Percentiles rank a stretch among this genome's conserved stretches.
phyloP scores from a whole-genome alignment of 2,329 filamentous ascomycete genomes.

The Botrytis sinoallii region DNA sequence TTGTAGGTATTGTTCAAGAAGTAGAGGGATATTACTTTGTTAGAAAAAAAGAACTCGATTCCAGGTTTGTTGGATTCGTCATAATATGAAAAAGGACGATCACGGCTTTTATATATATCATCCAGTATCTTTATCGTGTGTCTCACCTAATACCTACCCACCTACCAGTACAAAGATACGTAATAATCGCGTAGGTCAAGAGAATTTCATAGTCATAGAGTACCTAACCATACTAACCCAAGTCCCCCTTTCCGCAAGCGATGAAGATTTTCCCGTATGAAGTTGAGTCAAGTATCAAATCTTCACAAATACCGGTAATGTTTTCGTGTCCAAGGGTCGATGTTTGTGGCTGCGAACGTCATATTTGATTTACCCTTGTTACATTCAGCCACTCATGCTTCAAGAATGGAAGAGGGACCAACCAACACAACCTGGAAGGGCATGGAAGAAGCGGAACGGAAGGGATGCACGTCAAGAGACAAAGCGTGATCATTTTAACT shows the following conservation, averaged over 20 bases:
- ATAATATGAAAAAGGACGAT: neutral
- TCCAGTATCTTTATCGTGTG: neutral
- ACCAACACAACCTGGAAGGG: neutral
- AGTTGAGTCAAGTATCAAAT: neutral
- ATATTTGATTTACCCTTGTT: neutral
- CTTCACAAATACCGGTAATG: neutral
- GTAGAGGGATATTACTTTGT: neutral
- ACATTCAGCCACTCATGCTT: neutral
- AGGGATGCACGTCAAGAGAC: neutral
- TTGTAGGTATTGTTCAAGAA: neutral
- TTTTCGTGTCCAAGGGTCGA: neutral
- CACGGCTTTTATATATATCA: neutral
- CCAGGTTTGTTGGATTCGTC: neutral
- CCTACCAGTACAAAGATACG: neutral
- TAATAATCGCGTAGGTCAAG: neutral
- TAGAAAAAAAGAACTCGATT: neutral
- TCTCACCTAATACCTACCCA: neutral
- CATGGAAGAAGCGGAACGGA: neutral
- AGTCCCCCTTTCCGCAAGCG: slow-evolving; percentile 9
- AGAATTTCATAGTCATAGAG: neutral
- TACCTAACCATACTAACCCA: neutral
- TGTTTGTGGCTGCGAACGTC: slow-evolving; percentile 4
- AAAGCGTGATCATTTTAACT: neutral
- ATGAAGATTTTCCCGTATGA: neutral
- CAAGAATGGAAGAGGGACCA: neutral